Conservation (phyloP, 192 early-diverging fungal species). For the Rhizoclosmatium sp. region DNA sequence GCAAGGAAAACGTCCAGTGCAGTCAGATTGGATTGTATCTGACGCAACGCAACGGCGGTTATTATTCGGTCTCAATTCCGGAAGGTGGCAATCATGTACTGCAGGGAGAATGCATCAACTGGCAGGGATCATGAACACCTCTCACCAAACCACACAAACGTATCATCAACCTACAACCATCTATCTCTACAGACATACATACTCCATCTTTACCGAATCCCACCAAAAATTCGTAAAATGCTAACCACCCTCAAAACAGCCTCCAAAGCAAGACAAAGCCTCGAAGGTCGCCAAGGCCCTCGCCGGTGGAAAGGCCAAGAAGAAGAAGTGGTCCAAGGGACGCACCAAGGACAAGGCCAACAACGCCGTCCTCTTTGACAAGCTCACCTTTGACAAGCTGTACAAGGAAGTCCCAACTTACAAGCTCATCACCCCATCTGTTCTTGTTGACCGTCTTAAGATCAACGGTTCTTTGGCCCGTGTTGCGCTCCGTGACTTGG, state of each 20-base stretch:
- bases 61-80: too few relatives aligned
- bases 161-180: too few relatives aligned
- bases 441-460: constrained; percentile 97
- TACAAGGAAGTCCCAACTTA: constrained; percentile 99
- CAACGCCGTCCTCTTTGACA: constrained; percentile 98
- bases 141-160: too few relatives aligned
- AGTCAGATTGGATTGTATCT: too few relatives aligned
- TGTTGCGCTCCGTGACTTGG: constrained; percentile 92
- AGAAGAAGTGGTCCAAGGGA: constrained; percentile 99
- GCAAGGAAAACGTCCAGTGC: too few relatives aligned
- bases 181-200: too few relatives aligned
- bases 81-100: too few relatives aligned
- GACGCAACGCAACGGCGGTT: too few relatives aligned
- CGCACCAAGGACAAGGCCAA: constrained; percentile 99
- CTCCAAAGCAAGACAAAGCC: constrained; percentile 37
- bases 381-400: constrained; percentile 96
- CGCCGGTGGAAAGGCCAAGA: constrained; percentile 42
- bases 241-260: constrained; percentile 1
- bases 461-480: constrained; percentile 98
- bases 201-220: too few relatives aligned
- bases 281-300: constrained; percentile 38
- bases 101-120: too few relatives aligned
- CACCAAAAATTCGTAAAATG: too few relatives aligned
- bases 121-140: too few relatives aligned
- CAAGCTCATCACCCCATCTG: constrained; percentile 98